Percentiles rank a stretch among this genome's conserved stretches.
Conservation (phyloP, 1,284 basidiomycete genomes). For the Austropuccinia psidii region DNA sequence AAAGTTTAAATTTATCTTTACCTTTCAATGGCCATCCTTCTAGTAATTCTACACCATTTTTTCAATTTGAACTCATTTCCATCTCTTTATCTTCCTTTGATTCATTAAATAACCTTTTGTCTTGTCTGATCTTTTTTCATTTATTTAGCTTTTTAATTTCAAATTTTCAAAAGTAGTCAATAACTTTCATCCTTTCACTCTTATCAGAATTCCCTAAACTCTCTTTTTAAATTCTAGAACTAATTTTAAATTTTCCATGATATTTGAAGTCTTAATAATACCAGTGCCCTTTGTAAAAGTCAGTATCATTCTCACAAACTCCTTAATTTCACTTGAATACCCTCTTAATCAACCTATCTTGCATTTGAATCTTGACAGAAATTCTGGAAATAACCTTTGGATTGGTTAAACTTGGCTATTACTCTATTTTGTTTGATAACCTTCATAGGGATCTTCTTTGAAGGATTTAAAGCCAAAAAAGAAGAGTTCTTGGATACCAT, state of each 20-base stretch:
- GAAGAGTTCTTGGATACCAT: slow-evolving; percentile 86
- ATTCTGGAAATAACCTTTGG: slow-evolving; percentile 89
- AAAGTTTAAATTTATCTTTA: slow-evolving; percentile 58
- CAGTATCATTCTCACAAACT: slow-evolving; percentile 37
- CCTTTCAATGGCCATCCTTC: slow-evolving; percentile 77
- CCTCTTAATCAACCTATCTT: background rate
- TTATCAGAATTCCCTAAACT: slow-evolving; percentile 49
- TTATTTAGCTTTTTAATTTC: background rate
- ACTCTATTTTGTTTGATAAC: slow-evolving; percentile 82
- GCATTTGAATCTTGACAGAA: slow-evolving; percentile 59
- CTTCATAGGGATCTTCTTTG: slow-evolving; percentile 70
- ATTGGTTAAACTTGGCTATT: slow-evolving; percentile 73
- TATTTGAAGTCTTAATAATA: slow-evolving; percentile 76
- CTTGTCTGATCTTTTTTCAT: too few relatives aligned
- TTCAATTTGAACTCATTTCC: too few relatives aligned
- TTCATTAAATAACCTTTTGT: too few relatives aligned
- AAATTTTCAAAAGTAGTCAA: slow-evolving; percentile 49
- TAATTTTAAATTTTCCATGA: slow-evolving; percentile 88
- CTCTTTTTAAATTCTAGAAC: slow-evolving; percentile 78
- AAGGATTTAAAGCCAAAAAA: slow-evolving; percentile 69
- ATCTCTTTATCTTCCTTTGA: background rate
- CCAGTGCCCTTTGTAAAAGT: slow-evolving; percentile 84
- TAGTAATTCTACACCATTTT: slow-evolving; percentile 43
- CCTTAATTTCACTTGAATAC: background rate
- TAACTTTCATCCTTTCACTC: slow-evolving; percentile 79